Evolutionary conservation across 208 protist species (phyloP), one percentile per base, ranked within the genome.

Genomic region (Phytomonas francai): DNA sequence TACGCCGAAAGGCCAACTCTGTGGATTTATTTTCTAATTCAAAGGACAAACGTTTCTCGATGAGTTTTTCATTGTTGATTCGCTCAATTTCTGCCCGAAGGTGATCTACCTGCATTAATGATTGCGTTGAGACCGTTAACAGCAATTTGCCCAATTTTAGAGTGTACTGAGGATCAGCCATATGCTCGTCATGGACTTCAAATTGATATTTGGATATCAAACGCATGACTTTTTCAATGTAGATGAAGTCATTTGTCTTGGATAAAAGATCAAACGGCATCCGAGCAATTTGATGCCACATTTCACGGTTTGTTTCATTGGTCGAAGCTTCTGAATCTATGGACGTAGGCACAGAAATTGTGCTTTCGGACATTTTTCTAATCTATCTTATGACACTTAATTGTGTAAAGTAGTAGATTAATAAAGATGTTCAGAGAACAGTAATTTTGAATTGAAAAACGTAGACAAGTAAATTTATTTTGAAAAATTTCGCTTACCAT

Each of bases 211-310:
- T 78, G 3, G 78, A 60, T 0, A 80, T 76, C 19, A 85, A 74
- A 22, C 75, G 70, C 72, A 90, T 78, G 27, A 88, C 87, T 59
- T 87, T 84, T 28, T 83, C 71, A 30, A 93, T 73, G 67, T 84
- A 84, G 9, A 78, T 65, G 72, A 83, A 84, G 22, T 85, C 66
- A 19, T 69, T 56, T 19, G 77, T 78, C 30, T 78, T 79, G 36
- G 89, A 71, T 60, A 91, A 72, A 39, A 91, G 80, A 65, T 85
- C 74, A 70, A 93, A 78, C 0, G 90, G 90, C 67, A 96, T 91
- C 1, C 84, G 73, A 32, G 67, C 72, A 29, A 90, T 87, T 66
- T 90, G 84, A 51, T 71, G 33, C 84, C 84, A 90, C 84, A 90
- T 90, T 22, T 68, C 62, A n/a, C 59, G 68, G 4, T 58, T 29